phyloP scores from a whole-genome alignment of 805 yeast genomes.

The Candida hungchunana region DNA sequence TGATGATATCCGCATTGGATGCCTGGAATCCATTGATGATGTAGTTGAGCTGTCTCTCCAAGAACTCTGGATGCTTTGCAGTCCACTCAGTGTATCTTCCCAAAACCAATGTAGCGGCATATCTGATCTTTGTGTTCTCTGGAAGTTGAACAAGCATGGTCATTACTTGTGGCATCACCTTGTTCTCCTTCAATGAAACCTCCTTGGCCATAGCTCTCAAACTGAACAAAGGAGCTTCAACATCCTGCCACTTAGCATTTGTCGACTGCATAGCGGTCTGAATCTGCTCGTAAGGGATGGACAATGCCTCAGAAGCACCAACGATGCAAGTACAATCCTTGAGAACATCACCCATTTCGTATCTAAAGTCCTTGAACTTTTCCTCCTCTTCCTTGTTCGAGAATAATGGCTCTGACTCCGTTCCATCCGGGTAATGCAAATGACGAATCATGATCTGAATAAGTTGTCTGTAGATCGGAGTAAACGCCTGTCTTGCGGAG shows the following conservation, averaged over 20 bases:
- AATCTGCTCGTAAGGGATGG: conserved; percentile 64
- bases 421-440: conserved; percentile 65
- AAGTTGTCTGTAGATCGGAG: conserved; percentile 54
- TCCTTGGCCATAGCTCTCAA: conserved; percentile 94
- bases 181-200: conserved; percentile 61
- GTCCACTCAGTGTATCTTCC: conserved; percentile 99
- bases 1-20: conserved; percentile 43
- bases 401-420: conserved; percentile 45
- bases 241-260: conserved; percentile 61
- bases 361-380: conserved; percentile 88
- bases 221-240: conserved; percentile 87
- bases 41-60: conserved; percentile 80
- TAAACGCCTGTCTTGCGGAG: conserved; percentile 45
- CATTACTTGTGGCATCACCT: conserved; percentile 74
- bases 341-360: conserved; percentile 96
- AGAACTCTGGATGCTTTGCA: conserved; percentile 70
- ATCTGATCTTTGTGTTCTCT: conserved; percentile 80
- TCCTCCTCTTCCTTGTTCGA: conserved; percentile 81
- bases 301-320: conserved; percentile 68
- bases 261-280: conserved; percentile 33
- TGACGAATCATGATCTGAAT: conserved; percentile 61
- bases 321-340: conserved; percentile 92
- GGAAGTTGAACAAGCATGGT: conserved; percentile 64
- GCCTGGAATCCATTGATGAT: conserved; percentile 68
- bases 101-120: conserved; percentile 86